phyloP scores from a whole-genome alignment of 2,329 filamentous ascomycete species.

The Anthostomella pinea region DNA sequence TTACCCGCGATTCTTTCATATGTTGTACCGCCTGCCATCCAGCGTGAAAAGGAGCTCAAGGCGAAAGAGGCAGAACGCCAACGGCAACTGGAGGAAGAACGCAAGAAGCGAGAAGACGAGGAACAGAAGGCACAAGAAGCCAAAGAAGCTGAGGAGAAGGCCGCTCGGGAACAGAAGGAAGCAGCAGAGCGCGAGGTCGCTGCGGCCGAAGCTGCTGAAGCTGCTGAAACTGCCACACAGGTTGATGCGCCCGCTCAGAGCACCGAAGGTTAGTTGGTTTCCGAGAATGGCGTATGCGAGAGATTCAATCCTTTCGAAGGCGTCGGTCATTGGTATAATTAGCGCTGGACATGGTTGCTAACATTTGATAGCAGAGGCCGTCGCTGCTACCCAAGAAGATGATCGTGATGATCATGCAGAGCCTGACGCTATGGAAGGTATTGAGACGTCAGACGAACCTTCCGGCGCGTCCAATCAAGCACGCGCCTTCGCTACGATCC shows the following conservation, averaged over 20 bases:
- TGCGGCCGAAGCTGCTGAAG: constrained; percentile 55
- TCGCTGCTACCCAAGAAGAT: constrained; percentile 45
- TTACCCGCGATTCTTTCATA: constrained; percentile 66
- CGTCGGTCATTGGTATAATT: too few species aligned
- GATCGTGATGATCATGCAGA: constrained; percentile 33
- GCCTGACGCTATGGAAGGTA: constrained; percentile 32
- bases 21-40: constrained; percentile 80
- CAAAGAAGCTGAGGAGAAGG: constrained; percentile 68
- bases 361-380: constrained; percentile 47
- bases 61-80: constrained; percentile 53
- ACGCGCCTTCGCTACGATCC: constrained; percentile 77
- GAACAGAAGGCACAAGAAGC: constrained; percentile 66
- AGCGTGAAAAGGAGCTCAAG: constrained; percentile 71
- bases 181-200: constrained; percentile 67
- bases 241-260: too few species aligned
- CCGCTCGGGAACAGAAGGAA: constrained; percentile 64
- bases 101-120: constrained; percentile 61
- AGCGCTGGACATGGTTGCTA: too few species aligned
- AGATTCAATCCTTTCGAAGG: too few species aligned
- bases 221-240: constrained; percentile 43
- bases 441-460: constrained; percentile 34
- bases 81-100: constrained; percentile 57
- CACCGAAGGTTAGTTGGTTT: too few species aligned
- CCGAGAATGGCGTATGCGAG: too few species aligned
- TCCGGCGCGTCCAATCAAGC: constrained; percentile 43